Evolutionary conservation across 441 rosid species (phyloP).

Genomic region (Mallotus japonicus): DNA sequence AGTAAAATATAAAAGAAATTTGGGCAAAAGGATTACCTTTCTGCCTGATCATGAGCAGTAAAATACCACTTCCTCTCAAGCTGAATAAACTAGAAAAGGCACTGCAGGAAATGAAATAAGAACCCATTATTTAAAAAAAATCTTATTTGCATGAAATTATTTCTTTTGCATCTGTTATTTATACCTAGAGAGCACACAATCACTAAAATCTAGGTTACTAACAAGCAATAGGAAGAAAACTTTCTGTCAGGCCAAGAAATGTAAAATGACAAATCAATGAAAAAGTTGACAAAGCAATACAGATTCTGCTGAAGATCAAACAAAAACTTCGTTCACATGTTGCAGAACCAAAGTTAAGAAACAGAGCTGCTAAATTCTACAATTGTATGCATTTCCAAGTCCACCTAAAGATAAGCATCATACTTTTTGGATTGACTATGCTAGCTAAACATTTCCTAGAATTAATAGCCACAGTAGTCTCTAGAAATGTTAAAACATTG

Average conservation of each 20-base stretch:
- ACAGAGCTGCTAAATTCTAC: not conserved
- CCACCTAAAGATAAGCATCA: not conserved
- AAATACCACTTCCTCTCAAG: slow-evolving; percentile 35
- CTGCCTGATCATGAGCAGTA: slow-evolving; percentile 17
- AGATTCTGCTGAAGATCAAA: not conserved
- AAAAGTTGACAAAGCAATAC: not conserved
- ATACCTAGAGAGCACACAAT: not conserved
- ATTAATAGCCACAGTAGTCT: not conserved
- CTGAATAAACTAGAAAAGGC: slow-evolving; percentile 48
- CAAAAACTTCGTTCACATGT: not conserved
- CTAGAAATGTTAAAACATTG: not conserved
- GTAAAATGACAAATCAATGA: not conserved
- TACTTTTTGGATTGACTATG: not conserved
- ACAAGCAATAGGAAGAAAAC: not conserved
- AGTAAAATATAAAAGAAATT: not conserved
- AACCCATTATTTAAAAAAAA: not conserved
- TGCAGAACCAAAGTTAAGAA: not conserved
- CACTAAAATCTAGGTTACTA: not conserved
- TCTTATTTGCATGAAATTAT: slow-evolving; percentile 1
- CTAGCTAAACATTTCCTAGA: not conserved
- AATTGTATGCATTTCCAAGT: not conserved
- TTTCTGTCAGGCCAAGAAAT: not conserved
- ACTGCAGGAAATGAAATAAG: slow-evolving; percentile 39
- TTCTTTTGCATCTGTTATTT: not conserved
- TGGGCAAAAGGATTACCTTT: slow-evolving; percentile 27